phyloP scores from a whole-genome alignment of 1,284 basidiomycete genomes.

The Cystobasidiaceae sp. region DNA sequence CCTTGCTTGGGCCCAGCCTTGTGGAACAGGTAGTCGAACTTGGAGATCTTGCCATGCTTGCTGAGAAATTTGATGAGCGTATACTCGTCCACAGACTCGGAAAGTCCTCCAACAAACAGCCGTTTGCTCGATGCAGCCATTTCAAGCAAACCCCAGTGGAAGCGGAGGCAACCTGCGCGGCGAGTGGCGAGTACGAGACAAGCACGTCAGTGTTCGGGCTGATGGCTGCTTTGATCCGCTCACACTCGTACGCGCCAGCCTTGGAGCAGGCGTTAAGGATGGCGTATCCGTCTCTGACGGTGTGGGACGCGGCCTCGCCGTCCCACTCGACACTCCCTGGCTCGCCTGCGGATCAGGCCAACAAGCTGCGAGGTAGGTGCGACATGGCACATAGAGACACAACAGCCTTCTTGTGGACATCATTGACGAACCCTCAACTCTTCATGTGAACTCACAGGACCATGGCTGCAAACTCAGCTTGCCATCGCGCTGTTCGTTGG shows the following conservation, averaged over 20 bases:
- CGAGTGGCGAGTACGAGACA: too few relatives aligned
- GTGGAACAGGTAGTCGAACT: slow-evolving; percentile 92
- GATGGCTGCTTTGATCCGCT: too few relatives aligned
- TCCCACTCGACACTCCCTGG: slow-evolving; percentile 18
- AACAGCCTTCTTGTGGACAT: background rate
- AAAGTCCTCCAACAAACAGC: slow-evolving; percentile 86
- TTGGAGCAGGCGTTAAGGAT: background rate
- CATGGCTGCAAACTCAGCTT: slow-evolving; percentile 90
- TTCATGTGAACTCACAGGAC: slow-evolving; percentile 52
- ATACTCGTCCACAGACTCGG: slow-evolving; percentile 85
- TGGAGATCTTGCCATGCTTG: slow-evolving; percentile 83
- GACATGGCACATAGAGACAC: background rate
- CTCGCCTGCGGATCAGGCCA: slow-evolving; percentile 30
- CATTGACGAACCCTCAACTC: background rate
- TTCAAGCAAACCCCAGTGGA: too few relatives aligned
- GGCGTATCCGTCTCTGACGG: background rate
- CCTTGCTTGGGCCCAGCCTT: slow-evolving; percentile 82
- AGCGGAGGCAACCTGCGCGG: background rate
- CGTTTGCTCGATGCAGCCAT: slow-evolving; percentile 45
- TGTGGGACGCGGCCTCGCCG: slow-evolving; percentile 10
- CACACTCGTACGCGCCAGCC: too few relatives aligned
- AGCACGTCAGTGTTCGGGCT: too few relatives aligned
- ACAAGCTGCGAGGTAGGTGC: slow-evolving; percentile 27
- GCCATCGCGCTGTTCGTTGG: slow-evolving; percentile 73
- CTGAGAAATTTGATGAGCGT: slow-evolving; percentile 80